Conservation (phyloP, 1,139 yeast species). For the Pichia sp. region DNA sequence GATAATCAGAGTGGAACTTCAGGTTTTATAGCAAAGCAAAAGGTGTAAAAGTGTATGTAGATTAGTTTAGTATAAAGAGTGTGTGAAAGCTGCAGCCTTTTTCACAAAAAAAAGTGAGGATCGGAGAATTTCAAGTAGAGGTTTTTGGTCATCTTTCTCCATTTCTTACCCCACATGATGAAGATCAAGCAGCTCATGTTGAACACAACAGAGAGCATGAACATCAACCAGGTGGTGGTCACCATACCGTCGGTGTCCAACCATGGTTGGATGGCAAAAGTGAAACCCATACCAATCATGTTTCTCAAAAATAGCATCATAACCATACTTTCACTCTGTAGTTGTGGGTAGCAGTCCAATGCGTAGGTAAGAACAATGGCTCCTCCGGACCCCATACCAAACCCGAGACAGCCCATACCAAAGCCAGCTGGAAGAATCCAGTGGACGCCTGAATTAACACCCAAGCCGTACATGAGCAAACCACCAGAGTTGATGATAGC, state of each 20-base stretch:
- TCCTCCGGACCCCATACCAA: conserved; percentile 55
- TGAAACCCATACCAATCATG: conserved; percentile 45
- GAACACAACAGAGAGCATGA: conserved; percentile 42
- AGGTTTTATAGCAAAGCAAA: too few relatives aligned
- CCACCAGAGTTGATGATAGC: conserved; percentile 50
- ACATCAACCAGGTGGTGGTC: conserved; percentile 44
- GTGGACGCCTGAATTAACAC: conserved; percentile 39
- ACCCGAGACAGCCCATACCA: conserved; percentile 44
- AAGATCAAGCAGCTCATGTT: conserved; percentile 34
- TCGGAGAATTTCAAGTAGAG: conserved; percentile 21
- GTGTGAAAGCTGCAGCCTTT: too few relatives aligned
- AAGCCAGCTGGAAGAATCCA: conserved; percentile 45
- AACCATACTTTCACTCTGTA: conserved; percentile 45
- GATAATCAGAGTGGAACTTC: too few relatives aligned
- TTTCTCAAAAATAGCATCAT: conserved; percentile 43
- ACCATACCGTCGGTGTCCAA: conserved; percentile 31
- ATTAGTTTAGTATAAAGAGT: too few relatives aligned
- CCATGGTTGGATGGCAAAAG: conserved; percentile 50
- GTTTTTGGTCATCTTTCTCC: conserved; percentile 31
- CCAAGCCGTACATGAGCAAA: conserved; percentile 69
- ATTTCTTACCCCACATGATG: conserved; percentile 37
- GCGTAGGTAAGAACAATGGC: conserved; percentile 53
- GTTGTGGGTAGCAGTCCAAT: conserved; percentile 51
- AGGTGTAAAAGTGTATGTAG: too few relatives aligned
- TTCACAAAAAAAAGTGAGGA: conserved; percentile 6